A percentile compares a stretch with the other conserved stretches of the same genome.
These are phyloP conservation scores for Blastocystis sp. DNA, from an alignment of 352 stramenopile species.

Conservation along the genomic window DNA sequence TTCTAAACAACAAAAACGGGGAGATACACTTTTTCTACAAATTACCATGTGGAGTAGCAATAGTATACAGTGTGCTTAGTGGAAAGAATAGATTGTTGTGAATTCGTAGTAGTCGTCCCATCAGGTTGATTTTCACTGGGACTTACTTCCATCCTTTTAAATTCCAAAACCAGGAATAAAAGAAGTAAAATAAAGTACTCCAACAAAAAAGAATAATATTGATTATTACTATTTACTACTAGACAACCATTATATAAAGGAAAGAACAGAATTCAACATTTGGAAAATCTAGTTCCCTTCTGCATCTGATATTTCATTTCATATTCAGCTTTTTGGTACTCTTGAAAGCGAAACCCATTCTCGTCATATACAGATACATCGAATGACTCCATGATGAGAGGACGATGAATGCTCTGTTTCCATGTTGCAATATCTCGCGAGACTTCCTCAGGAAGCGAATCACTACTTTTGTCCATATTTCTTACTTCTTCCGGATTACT, in stretches of 20 bases:
- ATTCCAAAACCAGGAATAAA: not conserved
- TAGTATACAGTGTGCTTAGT: not conserved
- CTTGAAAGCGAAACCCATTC: not conserved
- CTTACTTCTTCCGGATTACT: not conserved
- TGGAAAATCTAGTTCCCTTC: not conserved
- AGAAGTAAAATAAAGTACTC: not conserved
- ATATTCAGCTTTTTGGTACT: slow-evolving; percentile 1
- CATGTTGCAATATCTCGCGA: not conserved
- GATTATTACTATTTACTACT: not conserved
- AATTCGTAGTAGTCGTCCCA: not conserved
- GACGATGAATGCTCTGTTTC: not conserved
- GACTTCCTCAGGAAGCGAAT: not conserved
- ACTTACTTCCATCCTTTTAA: not conserved
- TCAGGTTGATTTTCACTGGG: not conserved
- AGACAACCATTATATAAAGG: not conserved
- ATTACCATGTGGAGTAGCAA: not conserved
- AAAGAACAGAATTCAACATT: not conserved
- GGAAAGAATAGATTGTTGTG: not conserved
- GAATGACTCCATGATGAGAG: not conserved
- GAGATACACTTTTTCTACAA: not conserved
- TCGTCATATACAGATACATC: not conserved
- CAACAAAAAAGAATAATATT: not conserved
- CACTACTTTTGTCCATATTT: not conserved
- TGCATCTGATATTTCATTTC: slow-evolving; percentile 39
- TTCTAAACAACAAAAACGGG: slow-evolving; percentile 30